Base-by-base conservation (phyloP, 352 stramenopile genomes). In the Pythium monospermum region DNA sequence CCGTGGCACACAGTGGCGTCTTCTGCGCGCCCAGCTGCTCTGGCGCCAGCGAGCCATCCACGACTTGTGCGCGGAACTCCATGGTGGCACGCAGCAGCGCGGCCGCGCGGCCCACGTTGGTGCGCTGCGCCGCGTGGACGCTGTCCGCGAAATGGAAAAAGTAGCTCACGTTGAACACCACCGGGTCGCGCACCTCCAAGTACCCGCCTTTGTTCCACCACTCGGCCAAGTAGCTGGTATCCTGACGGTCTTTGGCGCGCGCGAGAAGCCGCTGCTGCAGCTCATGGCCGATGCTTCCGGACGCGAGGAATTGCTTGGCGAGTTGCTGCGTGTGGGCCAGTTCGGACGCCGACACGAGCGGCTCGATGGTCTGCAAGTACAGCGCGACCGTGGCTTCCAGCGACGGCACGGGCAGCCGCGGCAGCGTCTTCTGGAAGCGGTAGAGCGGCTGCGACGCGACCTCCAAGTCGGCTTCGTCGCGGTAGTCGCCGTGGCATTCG, bases 401-500 rank as follows among this genome's bases (percentile, higher is more conserved):
- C 27, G 68, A 54, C 4, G 94, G 94, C 41, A 99, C 77, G 10
- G 96, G 96, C 28, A 99, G 77, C 6, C 72, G 76, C 37, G 95
- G 91, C 2, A 99, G 61, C 13, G 69, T 49, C 26, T 61, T 41
- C 70, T 99, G 96, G 55, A 87, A 89, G 42, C 59, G 64, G 67
- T 95, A 96, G 25, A 88, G 69, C 37, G 71, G 66, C 25, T 71
- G 65, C 19, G 73, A 69, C 11, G 67, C 15, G 44, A 69, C 49
- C 41, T 91, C 76, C 21, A 85, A 61, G 58, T 92, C 85, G 33
- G 61, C 62, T 52, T 91, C 78, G 25, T 82, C 64, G 53, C 84
- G 85, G 44, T 92, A 92, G 65, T 97, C 92, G 64, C 97, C 92
- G 18, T 63, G 72, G 67, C 97, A 98, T 54, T 98, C 88, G 66